Percentiles rank a stretch among this genome's conserved stretches.
Conservation (phyloP, 139 green algal genomes). For the Dunaliella primolecta region DNA sequence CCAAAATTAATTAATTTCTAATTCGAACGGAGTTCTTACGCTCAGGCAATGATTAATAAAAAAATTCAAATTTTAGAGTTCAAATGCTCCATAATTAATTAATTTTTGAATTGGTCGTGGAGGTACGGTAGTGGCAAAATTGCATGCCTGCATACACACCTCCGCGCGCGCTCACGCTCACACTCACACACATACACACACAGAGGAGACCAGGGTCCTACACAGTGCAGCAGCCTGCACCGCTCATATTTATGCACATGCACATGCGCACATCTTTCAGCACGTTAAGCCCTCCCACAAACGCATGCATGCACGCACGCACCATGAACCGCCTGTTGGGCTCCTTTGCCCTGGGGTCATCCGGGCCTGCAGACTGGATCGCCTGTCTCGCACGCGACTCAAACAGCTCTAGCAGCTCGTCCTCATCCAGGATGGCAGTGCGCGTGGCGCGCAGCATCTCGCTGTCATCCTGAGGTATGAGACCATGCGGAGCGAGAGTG, state of each 20-base stretch:
- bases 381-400: constrained; percentile 23
- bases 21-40: no score
- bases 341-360: constrained; percentile 15
- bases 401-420: constrained; percentile 53
- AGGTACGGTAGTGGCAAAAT: no score
- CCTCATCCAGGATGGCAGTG: constrained; percentile 37
- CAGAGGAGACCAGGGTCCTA: no score
- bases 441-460: background rate
- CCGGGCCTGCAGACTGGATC: constrained; percentile 8
- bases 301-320: background rate
- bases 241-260: no score
- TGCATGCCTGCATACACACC: background rate
- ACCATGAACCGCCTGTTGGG: constrained; percentile 52
- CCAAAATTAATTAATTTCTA: no score
- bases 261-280: no score
- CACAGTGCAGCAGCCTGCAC: no score
- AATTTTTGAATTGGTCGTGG: no score
- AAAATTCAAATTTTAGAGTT: no score
- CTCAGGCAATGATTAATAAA: no score
- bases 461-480: background rate
- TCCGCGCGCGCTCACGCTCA: background rate
- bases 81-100: no score
- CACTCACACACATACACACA: background rate
- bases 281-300: background rate
- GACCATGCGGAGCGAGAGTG: no score